These are phyloP conservation scores for Talaromyces sp. DNA, from an alignment of 2,329 filamentous ascomycete species.

Conservation along the genomic window DNA sequence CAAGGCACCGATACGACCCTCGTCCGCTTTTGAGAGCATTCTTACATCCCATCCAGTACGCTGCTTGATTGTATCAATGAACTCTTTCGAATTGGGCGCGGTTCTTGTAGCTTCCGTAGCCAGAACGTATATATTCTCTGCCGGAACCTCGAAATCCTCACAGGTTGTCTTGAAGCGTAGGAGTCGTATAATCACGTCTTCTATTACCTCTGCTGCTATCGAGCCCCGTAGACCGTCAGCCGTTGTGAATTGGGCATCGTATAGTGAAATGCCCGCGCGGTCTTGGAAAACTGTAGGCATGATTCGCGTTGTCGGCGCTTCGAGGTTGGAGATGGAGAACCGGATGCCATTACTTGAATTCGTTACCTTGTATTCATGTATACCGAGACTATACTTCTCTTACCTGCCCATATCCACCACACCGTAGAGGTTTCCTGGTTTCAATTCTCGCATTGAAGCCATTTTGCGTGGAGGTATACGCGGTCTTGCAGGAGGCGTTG, in stretches of 20 bases:
- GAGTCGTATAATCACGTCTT: conserved; percentile 64
- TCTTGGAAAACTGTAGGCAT: conserved; percentile 76
- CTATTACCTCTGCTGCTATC: conserved; percentile 61
- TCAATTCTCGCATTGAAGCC: conserved; percentile 11
- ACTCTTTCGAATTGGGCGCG: conserved; percentile 69
- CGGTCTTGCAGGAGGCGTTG: background rate
- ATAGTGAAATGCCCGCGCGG: conserved; percentile 78
- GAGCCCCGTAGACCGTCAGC: conserved; percentile 46
- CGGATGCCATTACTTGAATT: conserved; percentile 75
- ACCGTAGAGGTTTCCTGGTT: conserved; percentile 32
- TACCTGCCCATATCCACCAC: conserved; percentile 47
- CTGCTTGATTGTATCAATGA: conserved; percentile 63
- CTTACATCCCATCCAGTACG: conserved; percentile 67
- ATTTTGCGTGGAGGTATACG: conserved; percentile 1
- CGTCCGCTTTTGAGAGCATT: conserved; percentile 73
- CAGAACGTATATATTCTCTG: conserved; percentile 66
- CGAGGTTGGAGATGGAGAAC: conserved; percentile 83
- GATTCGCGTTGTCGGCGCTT: conserved; percentile 67
- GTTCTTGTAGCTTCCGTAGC: conserved; percentile 88
- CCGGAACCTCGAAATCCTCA: conserved; percentile 64
- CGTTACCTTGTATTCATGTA: background rate
- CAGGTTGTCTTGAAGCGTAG: conserved; percentile 71
- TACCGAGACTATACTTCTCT: conserved; percentile 4
- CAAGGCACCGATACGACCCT: conserved; percentile 78
- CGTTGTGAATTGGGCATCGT: conserved; percentile 66